Conservation (phyloP, 345 rosid genomes). For the Gossypium herbaceum region DNA sequence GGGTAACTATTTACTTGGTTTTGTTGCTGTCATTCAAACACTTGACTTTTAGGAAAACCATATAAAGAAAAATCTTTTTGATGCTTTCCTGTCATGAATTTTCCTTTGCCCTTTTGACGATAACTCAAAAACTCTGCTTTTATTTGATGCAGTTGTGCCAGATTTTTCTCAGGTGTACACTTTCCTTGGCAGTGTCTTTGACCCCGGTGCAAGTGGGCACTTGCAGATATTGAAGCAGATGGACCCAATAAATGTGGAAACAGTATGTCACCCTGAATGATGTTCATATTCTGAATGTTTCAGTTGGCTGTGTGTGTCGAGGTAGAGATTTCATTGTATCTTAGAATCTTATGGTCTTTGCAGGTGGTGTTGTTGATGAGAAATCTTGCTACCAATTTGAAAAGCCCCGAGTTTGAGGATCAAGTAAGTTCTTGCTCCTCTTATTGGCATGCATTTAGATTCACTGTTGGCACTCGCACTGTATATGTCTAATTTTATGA, state of each 20-base stretch:
- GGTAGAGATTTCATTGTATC: not conserved
- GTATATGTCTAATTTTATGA: not conserved
- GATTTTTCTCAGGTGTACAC: constrained; percentile 90
- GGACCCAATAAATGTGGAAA: constrained; percentile 80
- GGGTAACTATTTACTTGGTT: not conserved
- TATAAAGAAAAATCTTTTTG: not conserved
- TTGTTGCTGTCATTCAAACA: not conserved
- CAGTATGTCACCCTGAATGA: constrained; percentile 41
- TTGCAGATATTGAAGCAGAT: constrained; percentile 73
- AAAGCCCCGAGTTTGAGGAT: constrained; percentile 74
- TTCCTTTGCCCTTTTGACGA: not conserved
- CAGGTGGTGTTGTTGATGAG: constrained; percentile 78
- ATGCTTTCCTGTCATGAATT: constrained; percentile 9
- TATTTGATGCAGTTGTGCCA: constrained; percentile 59
- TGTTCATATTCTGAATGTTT: not conserved
- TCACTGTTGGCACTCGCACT: not conserved
- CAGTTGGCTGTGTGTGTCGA: not conserved
- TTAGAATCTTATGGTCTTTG: not conserved
- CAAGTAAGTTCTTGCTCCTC: constrained; percentile 46
- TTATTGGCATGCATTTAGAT: too few species aligned
- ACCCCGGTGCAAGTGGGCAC: constrained; percentile 62
- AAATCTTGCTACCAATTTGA: constrained; percentile 66
- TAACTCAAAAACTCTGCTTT: constrained; percentile 4
- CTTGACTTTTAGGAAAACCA: not conserved
- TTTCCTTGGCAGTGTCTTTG: constrained; percentile 86